Percentiles rank a stretch among this genome's conserved stretches.
These are phyloP conservation scores for Phycomyces nitens DNA, from an alignment of 192 early-diverging fungal species.

Conservation along the genomic window DNA sequence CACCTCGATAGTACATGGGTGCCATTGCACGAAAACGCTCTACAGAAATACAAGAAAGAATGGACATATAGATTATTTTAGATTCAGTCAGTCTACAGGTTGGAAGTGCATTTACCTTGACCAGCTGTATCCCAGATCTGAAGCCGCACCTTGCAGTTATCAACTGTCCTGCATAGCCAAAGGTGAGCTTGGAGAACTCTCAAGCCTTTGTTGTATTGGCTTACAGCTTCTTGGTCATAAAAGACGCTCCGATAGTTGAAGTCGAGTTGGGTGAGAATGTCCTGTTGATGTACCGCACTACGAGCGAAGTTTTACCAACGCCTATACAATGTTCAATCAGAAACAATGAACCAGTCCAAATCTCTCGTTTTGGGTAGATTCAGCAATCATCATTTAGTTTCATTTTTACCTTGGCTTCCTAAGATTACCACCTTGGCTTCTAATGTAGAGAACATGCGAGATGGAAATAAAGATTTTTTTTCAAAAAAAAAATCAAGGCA, in stretches of 20 bases:
- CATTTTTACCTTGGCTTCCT: constrained; percentile 60
- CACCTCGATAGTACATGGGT: constrained; percentile 74
- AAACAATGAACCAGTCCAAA: neutral
- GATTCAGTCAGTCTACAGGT: neutral
- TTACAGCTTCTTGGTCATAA: constrained; percentile 73
- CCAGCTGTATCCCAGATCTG: constrained; percentile 94
- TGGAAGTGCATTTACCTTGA: constrained; percentile 40
- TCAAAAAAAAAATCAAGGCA: constrained; percentile 1
- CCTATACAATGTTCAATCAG: constrained; percentile 39
- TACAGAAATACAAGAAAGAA: constrained; percentile 10
- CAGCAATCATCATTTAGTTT: neutral
- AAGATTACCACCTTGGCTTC: constrained; percentile 77
- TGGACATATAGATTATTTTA: no score
- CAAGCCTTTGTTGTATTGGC: constrained; percentile 11
- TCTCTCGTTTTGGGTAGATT: constrained; percentile 2
- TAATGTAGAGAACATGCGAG: constrained; percentile 37
- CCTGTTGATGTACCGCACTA: constrained; percentile 68
- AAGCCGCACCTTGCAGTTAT: constrained; percentile 71
- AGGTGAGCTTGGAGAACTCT: constrained; percentile 10
- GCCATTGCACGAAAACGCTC: constrained; percentile 76
- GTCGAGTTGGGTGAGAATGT: constrained; percentile 74
- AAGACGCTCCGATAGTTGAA: constrained; percentile 75
- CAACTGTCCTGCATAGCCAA: constrained; percentile 48
- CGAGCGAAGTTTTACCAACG: constrained; percentile 78
- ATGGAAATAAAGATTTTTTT: neutral